Evolutionary conservation across 2,329 filamentous ascomycete species (phyloP).

Genomic region (Colletotrichum falcatum): DNA sequence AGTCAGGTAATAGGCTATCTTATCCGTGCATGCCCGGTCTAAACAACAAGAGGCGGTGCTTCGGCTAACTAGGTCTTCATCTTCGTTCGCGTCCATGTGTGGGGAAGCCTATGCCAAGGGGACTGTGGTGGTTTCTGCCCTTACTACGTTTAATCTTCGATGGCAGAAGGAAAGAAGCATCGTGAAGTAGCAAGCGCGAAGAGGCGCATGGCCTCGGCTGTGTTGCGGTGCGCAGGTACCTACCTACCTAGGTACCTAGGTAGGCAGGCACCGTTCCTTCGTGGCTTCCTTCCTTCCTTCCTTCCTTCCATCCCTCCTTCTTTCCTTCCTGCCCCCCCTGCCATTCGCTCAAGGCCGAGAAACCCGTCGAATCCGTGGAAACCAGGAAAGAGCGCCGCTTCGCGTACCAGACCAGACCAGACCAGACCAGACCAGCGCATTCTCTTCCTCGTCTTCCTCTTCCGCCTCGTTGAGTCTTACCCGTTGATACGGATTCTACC

Average conservation of each 20-base stretch:
- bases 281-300: background rate
- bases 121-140: background rate
- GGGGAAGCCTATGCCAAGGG: no score
- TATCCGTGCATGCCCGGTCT: background rate
- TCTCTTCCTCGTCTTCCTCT: background rate
- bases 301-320: background rate
- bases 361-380: slow-evolving; percentile 4
- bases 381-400: no score
- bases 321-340: background rate
- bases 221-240: background rate
- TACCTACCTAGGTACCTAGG: background rate
- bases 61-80: background rate
- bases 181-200: background rate
- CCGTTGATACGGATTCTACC: background rate
- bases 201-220: background rate
- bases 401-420: no score
- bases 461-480: background rate
- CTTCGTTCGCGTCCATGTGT: background rate
- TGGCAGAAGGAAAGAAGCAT: background rate
- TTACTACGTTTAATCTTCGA: background rate
- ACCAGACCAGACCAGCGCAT: no score
- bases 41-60: background rate
- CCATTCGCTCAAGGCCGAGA: slow-evolving; percentile 33
- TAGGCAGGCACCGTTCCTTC: background rate
- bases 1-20: background rate